Base-by-base conservation (phyloP, 129 eudicot species). In the Tanacetum coccineum region DNA sequence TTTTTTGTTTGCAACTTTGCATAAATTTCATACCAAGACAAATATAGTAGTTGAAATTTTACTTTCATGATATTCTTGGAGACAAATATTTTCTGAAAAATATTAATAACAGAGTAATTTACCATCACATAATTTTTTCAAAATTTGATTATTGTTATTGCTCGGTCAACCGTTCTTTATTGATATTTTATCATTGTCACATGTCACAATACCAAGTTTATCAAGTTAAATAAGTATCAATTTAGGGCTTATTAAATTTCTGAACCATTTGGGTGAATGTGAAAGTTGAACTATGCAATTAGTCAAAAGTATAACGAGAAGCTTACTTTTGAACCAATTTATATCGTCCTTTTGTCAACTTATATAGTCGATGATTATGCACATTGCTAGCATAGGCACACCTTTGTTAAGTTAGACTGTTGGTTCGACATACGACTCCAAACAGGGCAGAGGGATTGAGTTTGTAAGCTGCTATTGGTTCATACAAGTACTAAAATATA, bases 361-460 rank as follows among this genome's bases (percentile, higher is more conserved):
- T 4, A 15, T 13, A 28, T 51, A 50, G 61, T 22, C 25, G 25
- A 11, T 14, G 18, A 39, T 53, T 32, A 30, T 7, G 20, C 60
- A n/a, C 30, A 18, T 11, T 51, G 25, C 28, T 13, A 17, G 30
- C 26, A 7, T 52, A 49, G n/a, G 71, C 15, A 10, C 47, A 49
- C 47, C 9, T 21, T 13, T 14, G 15, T 28, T 17, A 30, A 67
- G 40, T 53, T 50, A 30, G 10, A 67, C 62, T 12, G 1, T 54
- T 68, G 63, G 73, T 68, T 53, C 42, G 19, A 68, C 39, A 32
- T 5, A 68, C 36, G 64, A 54, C 25, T 53, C 20, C 40, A 19
- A 44, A 55, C 32, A 15, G 7, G 73, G 32, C 42, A 4, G 13
- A 53, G 1, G 51, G 19, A 13, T 30, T 10, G 9, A 53, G 63